Conservation (phyloP, 2,329 filamentous ascomycete species). For the Aspergillus tamarii region DNA sequence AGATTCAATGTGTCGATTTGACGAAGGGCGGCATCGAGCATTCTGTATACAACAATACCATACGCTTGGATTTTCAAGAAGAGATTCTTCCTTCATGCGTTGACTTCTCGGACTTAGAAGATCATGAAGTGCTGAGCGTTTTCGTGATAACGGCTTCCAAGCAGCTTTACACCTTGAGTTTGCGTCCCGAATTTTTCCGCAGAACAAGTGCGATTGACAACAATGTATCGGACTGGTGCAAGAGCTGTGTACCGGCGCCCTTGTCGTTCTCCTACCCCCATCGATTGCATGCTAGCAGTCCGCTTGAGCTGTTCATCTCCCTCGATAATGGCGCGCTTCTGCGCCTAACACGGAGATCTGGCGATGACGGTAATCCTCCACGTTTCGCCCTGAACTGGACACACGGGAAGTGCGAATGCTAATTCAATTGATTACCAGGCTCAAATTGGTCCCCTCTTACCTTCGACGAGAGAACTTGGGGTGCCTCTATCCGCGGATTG, state of each 20-base stretch:
- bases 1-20: constrained; percentile 81
- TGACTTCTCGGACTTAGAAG: constrained; percentile 76
- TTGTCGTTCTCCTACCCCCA: constrained; percentile 80
- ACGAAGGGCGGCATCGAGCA: constrained; percentile 66
- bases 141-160: constrained; percentile 80
- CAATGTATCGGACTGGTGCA: constrained; percentile 75
- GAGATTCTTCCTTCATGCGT: constrained; percentile 77
- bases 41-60: constrained; percentile 70
- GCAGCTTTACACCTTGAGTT: constrained; percentile 79
- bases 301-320: constrained; percentile 76
- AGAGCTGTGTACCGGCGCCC: constrained; percentile 71
- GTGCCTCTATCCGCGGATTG: constrained; percentile 51
- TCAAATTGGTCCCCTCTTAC: constrained; percentile 51
- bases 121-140: constrained; percentile 75
- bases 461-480: constrained; percentile 54
- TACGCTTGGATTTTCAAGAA: constrained; percentile 77
- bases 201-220: constrained; percentile 70
- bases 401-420: constrained; percentile 5
- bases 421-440: constrained; percentile 26
- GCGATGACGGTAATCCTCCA: constrained; percentile 51
- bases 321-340: constrained; percentile 56
- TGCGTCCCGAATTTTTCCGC: constrained; percentile 81
- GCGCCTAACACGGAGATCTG: constrained; percentile 66
- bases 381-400: constrained; percentile 16
- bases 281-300: constrained; percentile 73